Percentiles rank a stretch among this genome's conserved stretches.
phyloP scores from a whole-genome alignment of 2,329 filamentous ascomycete genomes.

The Xylaria digitata region DNA sequence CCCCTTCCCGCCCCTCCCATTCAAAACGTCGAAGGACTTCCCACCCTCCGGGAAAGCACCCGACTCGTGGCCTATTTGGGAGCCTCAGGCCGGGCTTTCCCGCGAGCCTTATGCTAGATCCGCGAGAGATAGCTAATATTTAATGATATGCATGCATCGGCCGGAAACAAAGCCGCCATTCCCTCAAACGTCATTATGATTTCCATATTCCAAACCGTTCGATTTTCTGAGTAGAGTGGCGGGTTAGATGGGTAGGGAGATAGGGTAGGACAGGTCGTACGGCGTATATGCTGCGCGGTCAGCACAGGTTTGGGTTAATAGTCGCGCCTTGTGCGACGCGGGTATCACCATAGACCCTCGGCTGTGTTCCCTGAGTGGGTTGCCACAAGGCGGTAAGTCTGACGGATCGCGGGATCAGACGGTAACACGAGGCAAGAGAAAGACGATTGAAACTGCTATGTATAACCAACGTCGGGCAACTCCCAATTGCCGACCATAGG shows the following conservation, averaged over 20 bases:
- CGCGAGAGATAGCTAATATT: background rate
- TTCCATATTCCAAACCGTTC: background rate
- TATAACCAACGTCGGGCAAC: background rate
- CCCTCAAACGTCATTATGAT: background rate
- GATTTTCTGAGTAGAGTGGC: background rate
- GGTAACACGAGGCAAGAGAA: background rate
- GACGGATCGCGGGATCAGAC: background rate
- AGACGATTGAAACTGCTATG: background rate
- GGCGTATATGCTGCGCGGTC: slow-evolving; percentile 1
- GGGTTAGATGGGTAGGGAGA: background rate
- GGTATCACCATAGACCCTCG: background rate
- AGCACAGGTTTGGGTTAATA: background rate
- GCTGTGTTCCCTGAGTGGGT: slow-evolving; percentile 8
- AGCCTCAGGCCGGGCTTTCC: background rate
- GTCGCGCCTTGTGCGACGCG: slow-evolving; percentile 1
- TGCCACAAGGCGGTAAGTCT: background rate
- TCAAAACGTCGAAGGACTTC: background rate
- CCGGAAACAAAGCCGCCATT: background rate
- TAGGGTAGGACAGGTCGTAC: background rate
- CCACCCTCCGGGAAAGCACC: background rate
- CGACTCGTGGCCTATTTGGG: background rate
- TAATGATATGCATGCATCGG: background rate
- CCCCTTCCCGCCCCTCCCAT: too few species aligned
- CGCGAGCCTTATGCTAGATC: background rate
- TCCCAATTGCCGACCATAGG: background rate